Conservation (phyloP, 306 rosid genomes). For the Elaeagnus macrophylla region DNA sequence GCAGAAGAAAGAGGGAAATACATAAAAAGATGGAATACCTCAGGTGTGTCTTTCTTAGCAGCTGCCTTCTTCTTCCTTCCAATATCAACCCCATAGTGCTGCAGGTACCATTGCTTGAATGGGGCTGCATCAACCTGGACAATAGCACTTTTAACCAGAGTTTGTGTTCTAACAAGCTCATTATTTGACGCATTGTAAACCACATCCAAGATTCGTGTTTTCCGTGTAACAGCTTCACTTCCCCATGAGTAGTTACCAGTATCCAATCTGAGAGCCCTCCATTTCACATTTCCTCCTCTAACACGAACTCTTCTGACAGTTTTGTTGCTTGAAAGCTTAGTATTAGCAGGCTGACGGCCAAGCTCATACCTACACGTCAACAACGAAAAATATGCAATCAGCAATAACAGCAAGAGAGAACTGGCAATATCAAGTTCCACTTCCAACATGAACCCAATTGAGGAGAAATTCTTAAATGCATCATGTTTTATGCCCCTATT, state of each 20-base stretch:
- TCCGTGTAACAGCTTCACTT: background rate
- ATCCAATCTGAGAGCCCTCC: background rate
- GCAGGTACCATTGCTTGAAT: background rate
- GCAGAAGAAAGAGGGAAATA: background rate
- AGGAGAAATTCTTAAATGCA: too few species aligned
- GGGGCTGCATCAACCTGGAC: background rate
- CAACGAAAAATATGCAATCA: too few species aligned
- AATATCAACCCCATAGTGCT: background rate
- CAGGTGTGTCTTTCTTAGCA: background rate
- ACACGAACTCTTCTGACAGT: background rate
- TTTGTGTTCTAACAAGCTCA: background rate
- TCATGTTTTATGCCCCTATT: too few species aligned
- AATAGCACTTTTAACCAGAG: background rate
- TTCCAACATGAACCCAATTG: too few species aligned
- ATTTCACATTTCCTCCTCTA: background rate
- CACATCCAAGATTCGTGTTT: background rate
- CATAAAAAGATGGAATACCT: background rate
- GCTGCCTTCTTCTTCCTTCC: background rate
- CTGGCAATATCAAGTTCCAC: too few species aligned
- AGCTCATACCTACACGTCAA: background rate
- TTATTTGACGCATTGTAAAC: background rate
- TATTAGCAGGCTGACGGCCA: background rate
- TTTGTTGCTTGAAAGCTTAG: too few species aligned
- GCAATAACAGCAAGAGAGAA: too few species aligned
- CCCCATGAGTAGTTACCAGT: background rate